A percentile compares a stretch with the other conserved stretches of the same genome.
phyloP scores from a whole-genome alignment of 2,329 filamentous ascomycete species.

The Daldinia sp. region DNA sequence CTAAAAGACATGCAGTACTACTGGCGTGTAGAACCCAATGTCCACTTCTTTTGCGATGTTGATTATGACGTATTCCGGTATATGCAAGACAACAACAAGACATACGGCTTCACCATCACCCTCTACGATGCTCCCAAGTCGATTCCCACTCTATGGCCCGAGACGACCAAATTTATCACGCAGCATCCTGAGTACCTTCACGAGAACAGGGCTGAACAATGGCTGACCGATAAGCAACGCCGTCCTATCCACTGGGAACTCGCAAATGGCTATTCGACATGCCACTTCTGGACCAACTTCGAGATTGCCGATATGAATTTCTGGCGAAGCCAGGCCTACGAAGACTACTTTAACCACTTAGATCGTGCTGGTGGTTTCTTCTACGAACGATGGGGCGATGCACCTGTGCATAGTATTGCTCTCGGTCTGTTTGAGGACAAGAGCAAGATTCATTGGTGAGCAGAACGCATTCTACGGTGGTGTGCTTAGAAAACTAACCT shows the following conservation, averaged over 20 bases:
- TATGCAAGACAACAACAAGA: slow-evolving; percentile 99
- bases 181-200: slow-evolving; percentile 85
- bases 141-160: slow-evolving; percentile 92
- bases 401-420: slow-evolving; percentile 94
- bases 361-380: slow-evolving; percentile 97
- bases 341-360: slow-evolving; percentile 96
- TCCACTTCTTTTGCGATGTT: slow-evolving; percentile 98
- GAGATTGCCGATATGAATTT: slow-evolving; percentile 95
- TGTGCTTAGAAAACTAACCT: slow-evolving; percentile 38
- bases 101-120: slow-evolving; percentile 98
- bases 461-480: slow-evolving; percentile 29
- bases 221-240: slow-evolving; percentile 82
- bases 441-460: slow-evolving; percentile 91
- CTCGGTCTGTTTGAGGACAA: slow-evolving; percentile 92
- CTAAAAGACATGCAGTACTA: slow-evolving; percentile 88
- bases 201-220: slow-evolving; percentile 85
- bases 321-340: slow-evolving; percentile 89
- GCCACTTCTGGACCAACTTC: slow-evolving; percentile 99
- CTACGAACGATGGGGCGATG: slow-evolving; percentile 98
- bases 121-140: slow-evolving; percentile 92
- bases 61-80: slow-evolving; percentile 99
- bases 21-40: slow-evolving; percentile 98
- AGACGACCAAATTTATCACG: slow-evolving; percentile 89
- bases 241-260: slow-evolving; percentile 83
- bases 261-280: slow-evolving; percentile 95